Evolutionary conservation across 345 rosid genomes (phyloP), one percentile per base, ranked within the genome.

Genomic region (Raphanus sativus): DNA sequence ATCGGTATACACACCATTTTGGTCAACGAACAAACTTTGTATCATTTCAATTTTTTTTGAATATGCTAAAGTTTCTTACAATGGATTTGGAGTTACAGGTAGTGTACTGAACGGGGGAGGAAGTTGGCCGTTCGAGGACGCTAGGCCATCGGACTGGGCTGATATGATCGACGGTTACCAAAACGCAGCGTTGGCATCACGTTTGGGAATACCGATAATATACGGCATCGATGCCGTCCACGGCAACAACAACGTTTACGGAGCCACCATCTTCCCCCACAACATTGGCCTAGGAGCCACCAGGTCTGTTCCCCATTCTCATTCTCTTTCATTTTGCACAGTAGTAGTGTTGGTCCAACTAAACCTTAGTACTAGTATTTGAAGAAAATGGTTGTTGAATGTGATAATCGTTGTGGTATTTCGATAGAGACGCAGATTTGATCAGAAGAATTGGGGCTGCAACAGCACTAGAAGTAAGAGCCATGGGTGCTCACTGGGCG

Each of bases 221-320:
- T 92, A 94, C 73, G 97, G 97, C 79, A 85, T 81, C 32, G 98
- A 94, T 85, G 98, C 98, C 8, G 96, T 91, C 73, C 98, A 93
- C 76, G 98, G 98, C 26, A 90, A 94, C 80, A 88, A 85, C 76
- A 83, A 75, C 52, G 83, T 94, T 64, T 91, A 90, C 65, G 97
- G 93, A 36, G 88, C 97, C 81, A 94, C 97, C 3, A 80, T 94
- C 45, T 94, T 90, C 75, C 98, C 98, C 40, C 98, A 92, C 77
- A 94, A 94, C 78, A 67, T 92, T 67, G 88, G 87, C 28, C 93
- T 94, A 64, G 98, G 98, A 76, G 95, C 96, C 50, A 87, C 97
- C 34, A 87, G 97, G 98, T 94, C 32, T 11, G 0, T 3, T 83
- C 26, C 52, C 15, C 16, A 48, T 67, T 60, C 45, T 40, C 65